Evolutionary conservation across 2,329 filamentous ascomycete species (phyloP).

Genomic region (Aspergillus sp.): DNA sequence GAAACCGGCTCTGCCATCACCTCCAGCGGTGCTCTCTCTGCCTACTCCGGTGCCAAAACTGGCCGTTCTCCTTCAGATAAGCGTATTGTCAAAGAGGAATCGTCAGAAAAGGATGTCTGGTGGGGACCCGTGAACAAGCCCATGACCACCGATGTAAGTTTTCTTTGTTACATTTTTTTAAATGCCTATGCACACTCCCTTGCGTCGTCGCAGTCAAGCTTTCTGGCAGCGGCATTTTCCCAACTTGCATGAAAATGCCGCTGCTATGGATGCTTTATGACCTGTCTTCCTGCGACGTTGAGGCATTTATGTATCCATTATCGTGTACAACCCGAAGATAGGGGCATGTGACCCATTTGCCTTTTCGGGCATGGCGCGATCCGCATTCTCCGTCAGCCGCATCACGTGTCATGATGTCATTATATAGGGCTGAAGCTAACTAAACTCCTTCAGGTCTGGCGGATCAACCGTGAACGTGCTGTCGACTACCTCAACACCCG

Average conservation of each 20-base stretch:
- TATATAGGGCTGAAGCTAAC: constrained; percentile 16
- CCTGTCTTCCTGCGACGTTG: background rate
- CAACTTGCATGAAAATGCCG: constrained; percentile 1
- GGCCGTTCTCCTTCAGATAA: constrained; percentile 95
- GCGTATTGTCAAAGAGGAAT: constrained; percentile 86
- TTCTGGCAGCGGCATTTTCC: constrained; percentile 12
- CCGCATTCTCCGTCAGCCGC: background rate
- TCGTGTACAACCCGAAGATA: background rate
- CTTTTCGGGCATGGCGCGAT: background rate
- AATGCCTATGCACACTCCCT: constrained; percentile 6
- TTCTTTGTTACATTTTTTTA: constrained; percentile 8
- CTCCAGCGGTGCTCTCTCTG: constrained; percentile 86
- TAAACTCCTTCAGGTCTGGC: constrained; percentile 69
- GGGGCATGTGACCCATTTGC: background rate
- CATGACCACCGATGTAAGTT: constrained; percentile 89
- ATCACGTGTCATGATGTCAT: constrained; percentile 28
- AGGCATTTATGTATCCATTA: constrained; percentile 5
- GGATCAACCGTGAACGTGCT: constrained; percentile 97
- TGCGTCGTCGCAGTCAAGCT: constrained; percentile 19
- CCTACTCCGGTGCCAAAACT: constrained; percentile 97
- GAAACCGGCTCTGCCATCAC: constrained; percentile 97
- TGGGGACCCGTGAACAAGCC: constrained; percentile 99
- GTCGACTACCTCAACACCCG: constrained; percentile 99
- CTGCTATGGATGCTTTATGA: constrained; percentile 1
- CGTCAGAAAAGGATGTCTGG: constrained; percentile 90